Percentiles rank a stretch among this genome's conserved stretches.
Evolutionary conservation across 805 yeast genomes (phyloP).

Genomic region (Sungouiozyma ichnusensis): DNA sequence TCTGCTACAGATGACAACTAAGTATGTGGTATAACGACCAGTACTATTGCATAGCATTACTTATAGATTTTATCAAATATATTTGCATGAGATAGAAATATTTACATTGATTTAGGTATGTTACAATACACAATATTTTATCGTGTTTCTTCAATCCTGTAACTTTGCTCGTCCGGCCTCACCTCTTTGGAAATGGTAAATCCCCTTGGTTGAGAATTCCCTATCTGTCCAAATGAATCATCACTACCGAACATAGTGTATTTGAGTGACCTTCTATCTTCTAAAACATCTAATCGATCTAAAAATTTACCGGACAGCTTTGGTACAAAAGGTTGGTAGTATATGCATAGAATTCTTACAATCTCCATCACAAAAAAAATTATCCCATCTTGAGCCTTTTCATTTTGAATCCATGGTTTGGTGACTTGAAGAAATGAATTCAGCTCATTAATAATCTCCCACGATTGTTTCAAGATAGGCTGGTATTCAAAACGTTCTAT

Average conservation of each 20-base stretch:
- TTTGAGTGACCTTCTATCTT: constrained; percentile 32
- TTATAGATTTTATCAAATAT: neutral
- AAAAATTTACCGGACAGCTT: constrained; percentile 44
- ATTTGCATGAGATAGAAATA: constrained; percentile 3
- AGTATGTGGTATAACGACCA: neutral
- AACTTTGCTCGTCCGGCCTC: neutral
- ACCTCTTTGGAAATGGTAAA: constrained; percentile 33
- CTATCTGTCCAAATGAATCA: constrained; percentile 45
- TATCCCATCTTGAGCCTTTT: constrained; percentile 40
- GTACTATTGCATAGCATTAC: neutral
- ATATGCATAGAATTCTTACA: constrained; percentile 53
- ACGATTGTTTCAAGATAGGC: constrained; percentile 45
- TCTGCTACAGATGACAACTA: constrained; percentile 4
- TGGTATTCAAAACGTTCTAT: constrained; percentile 42
- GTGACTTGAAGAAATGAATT: constrained; percentile 58
- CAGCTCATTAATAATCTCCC: constrained; percentile 48
- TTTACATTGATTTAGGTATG: neutral
- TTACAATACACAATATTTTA: no score
- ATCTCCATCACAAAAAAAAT: constrained; percentile 62
- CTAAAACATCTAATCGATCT: constrained; percentile 49
- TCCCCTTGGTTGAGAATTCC: constrained; percentile 41
- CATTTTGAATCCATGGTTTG: constrained; percentile 56
- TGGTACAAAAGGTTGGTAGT: constrained; percentile 69
- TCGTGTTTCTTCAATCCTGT: no score
- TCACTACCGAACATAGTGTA: constrained; percentile 50